Evolutionary conservation across 2,329 filamentous ascomycete species (phyloP).

Genomic region (Aspergillus floridensis): DNA sequence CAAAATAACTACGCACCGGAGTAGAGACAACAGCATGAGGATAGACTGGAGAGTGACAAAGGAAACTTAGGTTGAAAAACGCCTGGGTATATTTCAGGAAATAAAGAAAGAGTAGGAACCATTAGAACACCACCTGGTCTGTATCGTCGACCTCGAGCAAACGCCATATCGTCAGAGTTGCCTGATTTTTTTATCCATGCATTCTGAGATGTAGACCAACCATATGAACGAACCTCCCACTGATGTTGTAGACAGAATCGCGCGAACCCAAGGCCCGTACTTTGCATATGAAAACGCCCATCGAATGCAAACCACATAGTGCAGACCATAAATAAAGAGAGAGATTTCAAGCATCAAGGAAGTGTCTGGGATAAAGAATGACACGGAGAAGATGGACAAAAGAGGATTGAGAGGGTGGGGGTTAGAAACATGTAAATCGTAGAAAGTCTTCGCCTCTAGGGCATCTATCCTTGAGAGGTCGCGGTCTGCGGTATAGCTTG

Average conservation of each 20-base stretch:
- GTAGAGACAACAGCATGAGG: constrained; percentile 6
- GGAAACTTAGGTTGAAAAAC: constrained; percentile 19
- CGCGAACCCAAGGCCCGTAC: constrained; percentile 17
- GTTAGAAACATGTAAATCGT: not conserved
- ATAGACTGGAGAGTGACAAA: constrained; percentile 9
- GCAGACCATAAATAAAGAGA: constrained; percentile 9
- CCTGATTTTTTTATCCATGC: constrained; percentile 17
- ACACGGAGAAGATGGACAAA: constrained; percentile 3
- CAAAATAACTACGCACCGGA: not conserved
- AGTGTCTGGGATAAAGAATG: constrained; percentile 8
- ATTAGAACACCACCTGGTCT: constrained; percentile 32
- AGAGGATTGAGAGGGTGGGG: not conserved
- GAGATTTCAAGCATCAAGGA: constrained; percentile 11
- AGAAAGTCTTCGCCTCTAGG: not conserved
- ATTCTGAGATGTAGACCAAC: constrained; percentile 25
- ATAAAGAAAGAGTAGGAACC: constrained; percentile 23
- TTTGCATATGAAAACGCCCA: constrained; percentile 30
- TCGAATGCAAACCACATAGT: constrained; percentile 30
- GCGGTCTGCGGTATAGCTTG: constrained; percentile 35
- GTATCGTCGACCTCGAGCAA: constrained; percentile 29
- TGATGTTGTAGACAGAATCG: constrained; percentile 14
- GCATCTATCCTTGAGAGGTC: constrained; percentile 17
- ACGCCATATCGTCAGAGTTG: constrained; percentile 32
- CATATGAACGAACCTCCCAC: constrained; percentile 21
- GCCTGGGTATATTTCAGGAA: constrained; percentile 37